Evolutionary conservation across 2,329 filamentous ascomycete genomes (phyloP).

Genomic region (Claviceps digitariae): DNA sequence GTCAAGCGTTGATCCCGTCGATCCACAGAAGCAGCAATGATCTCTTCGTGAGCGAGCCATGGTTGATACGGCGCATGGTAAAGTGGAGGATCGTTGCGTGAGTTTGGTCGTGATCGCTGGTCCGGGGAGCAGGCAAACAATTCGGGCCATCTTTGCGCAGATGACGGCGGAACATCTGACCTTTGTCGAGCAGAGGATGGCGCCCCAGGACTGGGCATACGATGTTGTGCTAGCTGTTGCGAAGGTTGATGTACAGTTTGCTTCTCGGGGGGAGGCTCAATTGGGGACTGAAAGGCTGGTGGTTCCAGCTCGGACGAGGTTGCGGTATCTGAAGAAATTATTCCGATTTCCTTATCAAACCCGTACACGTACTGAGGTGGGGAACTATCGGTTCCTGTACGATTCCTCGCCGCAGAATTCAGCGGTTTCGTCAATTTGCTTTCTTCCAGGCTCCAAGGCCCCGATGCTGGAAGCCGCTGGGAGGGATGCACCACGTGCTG

Average conservation of each 20-base stretch:
- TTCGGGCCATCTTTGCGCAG: conserved; percentile 35
- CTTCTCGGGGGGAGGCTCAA: not conserved
- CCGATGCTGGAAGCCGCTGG: conserved; percentile 28
- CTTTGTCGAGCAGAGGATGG: conserved; percentile 1
- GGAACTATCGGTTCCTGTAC: conserved; percentile 17
- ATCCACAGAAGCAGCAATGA: no score
- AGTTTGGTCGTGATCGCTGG: conserved; percentile 2
- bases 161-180: conserved; percentile 34
- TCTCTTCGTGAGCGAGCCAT: conserved; percentile 19
- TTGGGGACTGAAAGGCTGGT: not conserved
- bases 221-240: not conserved
- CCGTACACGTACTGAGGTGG: conserved; percentile 22
- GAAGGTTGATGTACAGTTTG: not conserved
- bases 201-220: not conserved
- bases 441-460: conserved; percentile 40
- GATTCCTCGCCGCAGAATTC: conserved; percentile 19
- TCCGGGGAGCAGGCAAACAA: conserved; percentile 23
- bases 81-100: conserved; percentile 8
- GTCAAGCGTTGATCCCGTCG: conserved; percentile 10
- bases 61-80: conserved; percentile 8
- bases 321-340: conserved; percentile 9
- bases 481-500: conserved; percentile 19
- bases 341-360: conserved; percentile 39
- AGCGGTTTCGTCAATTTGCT: conserved; percentile 40
- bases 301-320: conserved; percentile 10